Percentiles rank a stretch among this genome's conserved stretches.
Evolutionary conservation across 192 early-diverging fungal species (phyloP).

Genomic region (Linnemannia elongata): DNA sequence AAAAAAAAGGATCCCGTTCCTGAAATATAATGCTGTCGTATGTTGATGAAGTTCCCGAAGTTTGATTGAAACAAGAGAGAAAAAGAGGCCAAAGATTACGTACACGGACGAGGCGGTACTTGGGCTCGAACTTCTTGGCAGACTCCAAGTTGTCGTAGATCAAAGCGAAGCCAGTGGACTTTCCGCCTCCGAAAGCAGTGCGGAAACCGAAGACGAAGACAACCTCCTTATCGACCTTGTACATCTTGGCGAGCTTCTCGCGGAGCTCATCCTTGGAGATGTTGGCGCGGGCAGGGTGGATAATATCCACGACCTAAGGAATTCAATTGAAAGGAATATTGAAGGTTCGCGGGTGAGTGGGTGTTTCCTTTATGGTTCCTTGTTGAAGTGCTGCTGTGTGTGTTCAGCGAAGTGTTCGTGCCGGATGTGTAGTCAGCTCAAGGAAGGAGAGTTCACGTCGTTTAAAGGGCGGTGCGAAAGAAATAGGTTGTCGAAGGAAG

Average conservation of each 20-base stretch:
- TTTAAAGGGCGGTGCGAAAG: no score
- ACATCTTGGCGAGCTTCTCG: slow-evolving; percentile 92
- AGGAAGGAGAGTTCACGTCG: no score
- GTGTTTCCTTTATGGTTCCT: no score
- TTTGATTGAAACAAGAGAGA: neutral
- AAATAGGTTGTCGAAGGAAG: no score
- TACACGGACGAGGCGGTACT: slow-evolving; percentile 93
- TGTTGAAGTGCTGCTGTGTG: no score
- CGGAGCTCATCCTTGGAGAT: slow-evolving; percentile 93
- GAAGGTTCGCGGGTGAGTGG: no score
- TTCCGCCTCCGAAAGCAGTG: slow-evolving; percentile 97
- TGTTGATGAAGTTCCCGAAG: neutral
- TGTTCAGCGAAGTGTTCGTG: no score
- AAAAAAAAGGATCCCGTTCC: neutral
- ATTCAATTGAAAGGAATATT: no score
- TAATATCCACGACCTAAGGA: slow-evolving; percentile 84
- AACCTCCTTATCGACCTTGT: slow-evolving; percentile 90
- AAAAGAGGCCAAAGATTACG: slow-evolving; percentile 10
- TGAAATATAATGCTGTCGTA: neutral
- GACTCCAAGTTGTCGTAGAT: slow-evolving; percentile 96
- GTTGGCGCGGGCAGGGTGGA: slow-evolving; percentile 95
- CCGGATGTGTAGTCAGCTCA: no score
- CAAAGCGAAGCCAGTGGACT: slow-evolving; percentile 94
- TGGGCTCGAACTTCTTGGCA: slow-evolving; percentile 99
- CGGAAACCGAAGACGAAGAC: slow-evolving; percentile 96